Conservation (phyloP, 2,329 filamentous ascomycete genomes). For the Cytospora schulzeri region DNA sequence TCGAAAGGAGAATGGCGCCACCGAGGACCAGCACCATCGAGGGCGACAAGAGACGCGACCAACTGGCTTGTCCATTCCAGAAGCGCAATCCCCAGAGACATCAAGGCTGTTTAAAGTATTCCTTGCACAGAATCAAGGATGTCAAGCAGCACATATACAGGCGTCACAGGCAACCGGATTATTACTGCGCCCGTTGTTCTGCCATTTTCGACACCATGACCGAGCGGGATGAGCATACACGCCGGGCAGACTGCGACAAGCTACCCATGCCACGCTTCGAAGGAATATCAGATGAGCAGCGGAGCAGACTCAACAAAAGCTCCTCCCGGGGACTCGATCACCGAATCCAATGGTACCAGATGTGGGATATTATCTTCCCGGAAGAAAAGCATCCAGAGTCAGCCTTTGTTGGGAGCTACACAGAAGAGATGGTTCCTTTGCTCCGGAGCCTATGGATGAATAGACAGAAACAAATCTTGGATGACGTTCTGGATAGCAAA, state of each 20-base stretch:
- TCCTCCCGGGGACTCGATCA: neutral
- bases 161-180: neutral
- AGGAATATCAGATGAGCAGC: neutral
- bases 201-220: no score
- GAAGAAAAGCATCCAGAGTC: neutral
- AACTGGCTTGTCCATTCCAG: constrained; percentile 6
- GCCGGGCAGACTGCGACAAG: neutral
- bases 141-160: constrained; percentile 14
- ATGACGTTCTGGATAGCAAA: neutral
- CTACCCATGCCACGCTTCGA: neutral
- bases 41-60: no score
- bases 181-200: constrained; percentile 14
- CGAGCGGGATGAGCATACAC: neutral
- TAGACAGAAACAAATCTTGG: neutral
- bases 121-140: constrained; percentile 2
- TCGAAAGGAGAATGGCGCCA: neutral
- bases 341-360: constrained; percentile 1
- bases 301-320: neutral
- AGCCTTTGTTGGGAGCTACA: neutral
- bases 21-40: neutral
- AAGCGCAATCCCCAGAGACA: neutral
- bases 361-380: constrained; percentile 4
- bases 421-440: constrained; percentile 9
- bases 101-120: constrained; percentile 5
- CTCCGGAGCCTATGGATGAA: neutral